Percentiles rank a stretch among this genome's conserved stretches.
phyloP scores from a whole-genome alignment of 108 stramenopile genomes.

The Poteriospumella lacustris region DNA sequence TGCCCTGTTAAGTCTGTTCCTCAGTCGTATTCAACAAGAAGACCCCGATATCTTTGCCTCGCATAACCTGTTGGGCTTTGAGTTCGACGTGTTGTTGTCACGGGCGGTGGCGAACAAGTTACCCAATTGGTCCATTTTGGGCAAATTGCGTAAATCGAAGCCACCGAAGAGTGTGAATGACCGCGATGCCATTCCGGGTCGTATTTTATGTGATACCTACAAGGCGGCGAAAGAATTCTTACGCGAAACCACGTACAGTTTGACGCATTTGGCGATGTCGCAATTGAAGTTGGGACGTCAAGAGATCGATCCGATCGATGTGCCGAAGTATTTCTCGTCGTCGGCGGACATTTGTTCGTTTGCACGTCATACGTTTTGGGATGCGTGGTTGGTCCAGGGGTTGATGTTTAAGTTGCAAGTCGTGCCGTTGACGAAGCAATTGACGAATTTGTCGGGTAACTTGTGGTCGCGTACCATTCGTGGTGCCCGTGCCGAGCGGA shows the following conservation, averaged over 20 bases:
- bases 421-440: constrained; percentile 89
- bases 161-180: constrained; percentile 21
- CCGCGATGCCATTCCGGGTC: constrained; percentile 64
- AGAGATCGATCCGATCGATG: constrained; percentile 82
- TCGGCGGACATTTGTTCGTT: constrained; percentile 67
- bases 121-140: constrained; percentile 80
- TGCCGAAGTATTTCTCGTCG: constrained; percentile 71
- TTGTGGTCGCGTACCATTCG: constrained; percentile 87
- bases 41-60: constrained; percentile 94
- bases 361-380: constrained; percentile 75
- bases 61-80: constrained; percentile 96
- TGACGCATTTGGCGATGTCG: constrained; percentile 68
- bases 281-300: constrained; percentile 65
- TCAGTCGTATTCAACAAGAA: constrained; percentile 73
- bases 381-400: constrained; percentile 82
- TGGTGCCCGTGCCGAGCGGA: constrained; percentile 96
- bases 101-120: constrained; percentile 82
- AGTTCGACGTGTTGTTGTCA: constrained; percentile 82
- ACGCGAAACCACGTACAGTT: constrained; percentile 86
- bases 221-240: constrained; percentile 84
- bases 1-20: constrained; percentile 70
- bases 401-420: constrained; percentile 90
- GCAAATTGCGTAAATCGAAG: constrained; percentile 72
- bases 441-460: constrained; percentile 93
- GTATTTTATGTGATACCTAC: constrained; percentile 92